Evolutionary conservation across 2,329 filamentous ascomycete genomes (phyloP).

Genomic region (Cladobotryum protrusum): DNA sequence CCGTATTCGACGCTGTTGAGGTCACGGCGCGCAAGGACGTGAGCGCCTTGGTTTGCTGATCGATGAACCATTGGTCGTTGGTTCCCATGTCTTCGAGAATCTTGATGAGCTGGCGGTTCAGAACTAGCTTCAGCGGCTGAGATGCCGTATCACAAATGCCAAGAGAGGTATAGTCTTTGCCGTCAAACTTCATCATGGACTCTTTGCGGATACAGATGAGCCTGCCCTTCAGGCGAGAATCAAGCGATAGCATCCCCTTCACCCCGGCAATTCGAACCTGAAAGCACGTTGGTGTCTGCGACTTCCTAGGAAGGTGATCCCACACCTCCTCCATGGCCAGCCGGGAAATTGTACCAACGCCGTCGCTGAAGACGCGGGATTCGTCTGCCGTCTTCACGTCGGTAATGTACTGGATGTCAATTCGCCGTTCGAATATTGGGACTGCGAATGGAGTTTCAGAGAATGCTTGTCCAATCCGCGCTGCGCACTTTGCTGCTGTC

Average conservation of each 20-base stretch:
- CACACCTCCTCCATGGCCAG: slow-evolving; percentile 56
- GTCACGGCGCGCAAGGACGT: slow-evolving; percentile 54
- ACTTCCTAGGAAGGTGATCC: slow-evolving; percentile 41
- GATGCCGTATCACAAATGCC: slow-evolving; percentile 68
- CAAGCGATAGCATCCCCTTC: slow-evolving; percentile 73
- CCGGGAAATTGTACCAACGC: slow-evolving; percentile 66
- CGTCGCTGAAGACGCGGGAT: slow-evolving; percentile 66
- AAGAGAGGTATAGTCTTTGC: slow-evolving; percentile 47
- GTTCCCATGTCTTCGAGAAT: slow-evolving; percentile 75
- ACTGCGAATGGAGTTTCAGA: slow-evolving; percentile 66
- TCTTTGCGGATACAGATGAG: slow-evolving; percentile 54
- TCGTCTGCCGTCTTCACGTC: slow-evolving; percentile 48
- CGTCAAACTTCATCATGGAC: slow-evolving; percentile 77
- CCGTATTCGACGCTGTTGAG: slow-evolving; percentile 52
- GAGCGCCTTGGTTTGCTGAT: slow-evolving; percentile 59
- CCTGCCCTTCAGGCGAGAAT: slow-evolving; percentile 52
- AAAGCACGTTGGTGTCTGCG: slow-evolving; percentile 54
- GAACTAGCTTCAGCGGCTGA: slow-evolving; percentile 59
- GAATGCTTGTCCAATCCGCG: slow-evolving; percentile 61
- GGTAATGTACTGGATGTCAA: slow-evolving; percentile 29
- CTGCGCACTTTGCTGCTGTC: slow-evolving; percentile 51
- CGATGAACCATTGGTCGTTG: slow-evolving; percentile 50
- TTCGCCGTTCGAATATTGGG: slow-evolving; percentile 33
- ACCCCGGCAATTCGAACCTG: slow-evolving; percentile 70
- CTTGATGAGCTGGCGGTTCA: slow-evolving; percentile 80